Conservation (phyloP, 2,329 filamentous ascomycete genomes). For the Colletotrichum horii region DNA sequence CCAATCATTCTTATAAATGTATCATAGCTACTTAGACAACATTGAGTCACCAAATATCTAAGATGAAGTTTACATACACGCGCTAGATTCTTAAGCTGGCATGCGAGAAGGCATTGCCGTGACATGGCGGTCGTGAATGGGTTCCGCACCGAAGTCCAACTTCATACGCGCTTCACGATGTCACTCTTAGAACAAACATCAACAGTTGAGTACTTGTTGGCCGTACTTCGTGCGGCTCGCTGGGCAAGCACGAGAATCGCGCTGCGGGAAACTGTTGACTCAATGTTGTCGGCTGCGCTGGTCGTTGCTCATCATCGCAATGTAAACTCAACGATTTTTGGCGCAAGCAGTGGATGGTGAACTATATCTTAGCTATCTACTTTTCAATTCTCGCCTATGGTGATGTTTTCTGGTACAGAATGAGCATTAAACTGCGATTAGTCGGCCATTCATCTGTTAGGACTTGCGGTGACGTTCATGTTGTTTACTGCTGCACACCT, state of each 20-base stretch:
- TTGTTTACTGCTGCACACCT: too few relatives aligned
- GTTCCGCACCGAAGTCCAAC: too few relatives aligned
- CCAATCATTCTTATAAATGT: neutral
- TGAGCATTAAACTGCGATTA: neutral
- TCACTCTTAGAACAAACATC: accelerated
- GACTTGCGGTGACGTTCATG: too few relatives aligned
- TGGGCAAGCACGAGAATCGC: neutral
- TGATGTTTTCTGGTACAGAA: accelerated
- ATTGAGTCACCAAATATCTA: neutral
- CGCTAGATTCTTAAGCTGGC: too few relatives aligned
- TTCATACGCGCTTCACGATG: neutral
- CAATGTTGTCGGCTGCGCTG: neutral
- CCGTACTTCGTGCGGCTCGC: neutral
- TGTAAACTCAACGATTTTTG: neutral
- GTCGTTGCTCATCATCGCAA: too few relatives aligned
- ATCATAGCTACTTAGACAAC: neutral
- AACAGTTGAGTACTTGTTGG: accelerated
- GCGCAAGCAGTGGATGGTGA: neutral
- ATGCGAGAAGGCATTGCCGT: too few relatives aligned
- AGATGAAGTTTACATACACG: too few relatives aligned
- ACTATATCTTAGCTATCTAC: accelerated
- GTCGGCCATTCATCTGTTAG: neutral
- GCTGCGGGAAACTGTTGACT: neutral
- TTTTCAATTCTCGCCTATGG: neutral
- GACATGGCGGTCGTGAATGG: too few relatives aligned